Evolutionary conservation across 768 basidiomycete species (phyloP), one percentile per base, ranked within the genome.

Genomic region (Cystobasidium tubakii): DNA sequence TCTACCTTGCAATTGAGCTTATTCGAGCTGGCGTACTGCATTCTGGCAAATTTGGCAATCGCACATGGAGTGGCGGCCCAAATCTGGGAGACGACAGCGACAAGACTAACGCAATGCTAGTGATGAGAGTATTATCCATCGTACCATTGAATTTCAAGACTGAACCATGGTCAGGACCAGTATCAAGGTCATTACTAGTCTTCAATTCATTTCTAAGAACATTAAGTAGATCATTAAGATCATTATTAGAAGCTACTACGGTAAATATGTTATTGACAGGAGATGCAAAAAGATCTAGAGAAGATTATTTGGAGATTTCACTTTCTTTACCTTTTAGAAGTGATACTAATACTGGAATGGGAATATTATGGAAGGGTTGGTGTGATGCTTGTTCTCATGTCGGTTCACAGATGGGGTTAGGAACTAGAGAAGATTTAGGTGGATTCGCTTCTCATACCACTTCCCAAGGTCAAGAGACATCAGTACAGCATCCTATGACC

Each of bases 131-230:
- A 71, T 83, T 97, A 66, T 93, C 91, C 82, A 94, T 98, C 74
- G 90, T 99, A 25, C 94, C 94, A 63, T 82, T 99, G 76, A 91
- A 88, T 80, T 96, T 94, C 85, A 91, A 92, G 92, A 75, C 91
- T 42, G 89, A 89, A 81, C 87, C 90, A 76, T 99, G 96, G 96
- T 89, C 89, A 46, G 96, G 95, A 31, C 96, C 96, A 50, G 84
- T 99, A 62, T 97, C 95, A 77, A 90, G 96, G 75, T 95, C 98
- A 81, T 84, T 99, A 74, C 85, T 99, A 63, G 93, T 96, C 75
- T 99, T 98, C 86, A 99, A 99, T 84, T 92, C 93, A 62, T 98
- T 98, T 81, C 88, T 96, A 79, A 88, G 91, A 65, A 90, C 91
- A 64, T 84, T 98, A 75, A 90, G 92, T 72, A 89, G 93, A 74